These are phyloP conservation scores for Erysimum cheiranthoides DNA, from an alignment of 345 rosid genomes.

Conservation along the genomic window DNA sequence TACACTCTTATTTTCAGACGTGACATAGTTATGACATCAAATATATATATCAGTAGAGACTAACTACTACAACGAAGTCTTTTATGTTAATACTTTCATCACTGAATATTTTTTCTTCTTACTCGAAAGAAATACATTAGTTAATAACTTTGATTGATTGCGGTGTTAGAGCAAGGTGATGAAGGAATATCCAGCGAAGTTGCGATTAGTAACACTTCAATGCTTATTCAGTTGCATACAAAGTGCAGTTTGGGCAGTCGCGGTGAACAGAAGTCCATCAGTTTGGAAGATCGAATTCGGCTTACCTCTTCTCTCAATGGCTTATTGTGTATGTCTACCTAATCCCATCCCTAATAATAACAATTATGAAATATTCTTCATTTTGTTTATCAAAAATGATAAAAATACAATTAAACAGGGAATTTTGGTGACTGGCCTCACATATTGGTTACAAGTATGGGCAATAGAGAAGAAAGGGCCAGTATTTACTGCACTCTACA, in stretches of 20 bases:
- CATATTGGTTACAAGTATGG: slow-evolving; percentile 94
- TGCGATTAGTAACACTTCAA: slow-evolving; percentile 72
- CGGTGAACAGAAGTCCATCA: slow-evolving; percentile 61
- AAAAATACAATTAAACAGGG: slow-evolving; percentile 57
- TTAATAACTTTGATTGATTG: not conserved
- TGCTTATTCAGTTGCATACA: slow-evolving; percentile 81
- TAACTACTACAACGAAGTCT: not conserved
- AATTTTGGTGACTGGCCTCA: slow-evolving; percentile 64
- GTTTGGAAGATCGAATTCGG: slow-evolving; percentile 85
- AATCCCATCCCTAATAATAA: not conserved
- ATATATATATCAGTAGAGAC: not conserved
- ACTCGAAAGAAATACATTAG: not conserved
- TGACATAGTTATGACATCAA: not conserved
- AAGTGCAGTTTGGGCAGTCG: slow-evolving; percentile 67
- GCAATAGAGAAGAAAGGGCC: slow-evolving; percentile 86
- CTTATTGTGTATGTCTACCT: slow-evolving; percentile 67
- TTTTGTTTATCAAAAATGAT: not conserved
- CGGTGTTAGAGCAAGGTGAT: slow-evolving; percentile 46
- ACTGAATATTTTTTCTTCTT: too few species aligned
- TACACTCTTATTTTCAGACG: not conserved
- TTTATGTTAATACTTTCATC: not conserved
- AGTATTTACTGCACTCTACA: slow-evolving; percentile 75
- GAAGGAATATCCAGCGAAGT: slow-evolving; percentile 73
- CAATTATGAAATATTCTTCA: too few species aligned
- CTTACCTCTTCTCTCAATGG: slow-evolving; percentile 71